Evolutionary conservation across 352 stramenopile species (phyloP).

Genomic region (Globisporangium cederbergense): DNA sequence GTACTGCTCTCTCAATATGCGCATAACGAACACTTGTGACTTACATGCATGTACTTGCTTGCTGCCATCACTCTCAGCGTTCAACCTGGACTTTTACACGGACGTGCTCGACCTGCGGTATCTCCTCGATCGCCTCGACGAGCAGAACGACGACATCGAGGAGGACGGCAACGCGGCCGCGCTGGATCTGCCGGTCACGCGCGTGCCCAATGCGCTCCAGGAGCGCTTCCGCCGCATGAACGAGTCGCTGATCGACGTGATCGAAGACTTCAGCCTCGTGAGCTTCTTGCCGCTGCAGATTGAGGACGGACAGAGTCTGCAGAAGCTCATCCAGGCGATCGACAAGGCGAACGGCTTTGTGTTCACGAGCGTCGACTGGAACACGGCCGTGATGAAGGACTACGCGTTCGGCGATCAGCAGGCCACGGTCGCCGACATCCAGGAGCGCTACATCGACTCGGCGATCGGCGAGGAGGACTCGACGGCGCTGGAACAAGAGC

Average conservation of each 20-base stretch:
- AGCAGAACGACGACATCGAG: slow-evolving; percentile 49
- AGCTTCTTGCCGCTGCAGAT: slow-evolving; percentile 82
- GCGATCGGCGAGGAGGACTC: slow-evolving; percentile 25
- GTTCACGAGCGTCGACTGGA: slow-evolving; percentile 76
- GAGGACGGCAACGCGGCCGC: slow-evolving; percentile 28
- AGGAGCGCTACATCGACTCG: slow-evolving; percentile 72
- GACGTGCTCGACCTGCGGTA: slow-evolving; percentile 84
- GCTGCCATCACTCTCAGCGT: slow-evolving; percentile 27
- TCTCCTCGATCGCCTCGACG: slow-evolving; percentile 73
- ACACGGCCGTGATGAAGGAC: slow-evolving; percentile 73
- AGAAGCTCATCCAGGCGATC: slow-evolving; percentile 66
- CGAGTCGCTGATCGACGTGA: slow-evolving; percentile 79
- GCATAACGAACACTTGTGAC: slow-evolving; percentile 1
- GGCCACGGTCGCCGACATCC: slow-evolving; percentile 33
- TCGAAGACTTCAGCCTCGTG: slow-evolving; percentile 86
- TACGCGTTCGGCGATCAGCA: slow-evolving; percentile 63
- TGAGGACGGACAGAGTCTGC: slow-evolving; percentile 60
- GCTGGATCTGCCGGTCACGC: slow-evolving; percentile 28
- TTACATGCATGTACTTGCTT: neutral
- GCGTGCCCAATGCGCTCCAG: slow-evolving; percentile 32
- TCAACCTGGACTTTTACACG: slow-evolving; percentile 89
- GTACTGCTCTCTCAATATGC: neutral
- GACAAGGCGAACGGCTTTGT: slow-evolving; percentile 86
- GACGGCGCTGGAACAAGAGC: slow-evolving; percentile 27
- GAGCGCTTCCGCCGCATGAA: slow-evolving; percentile 81